Conservation (phyloP, 1,139 yeast species). For the Nakaseomyces nivariensis region DNA sequence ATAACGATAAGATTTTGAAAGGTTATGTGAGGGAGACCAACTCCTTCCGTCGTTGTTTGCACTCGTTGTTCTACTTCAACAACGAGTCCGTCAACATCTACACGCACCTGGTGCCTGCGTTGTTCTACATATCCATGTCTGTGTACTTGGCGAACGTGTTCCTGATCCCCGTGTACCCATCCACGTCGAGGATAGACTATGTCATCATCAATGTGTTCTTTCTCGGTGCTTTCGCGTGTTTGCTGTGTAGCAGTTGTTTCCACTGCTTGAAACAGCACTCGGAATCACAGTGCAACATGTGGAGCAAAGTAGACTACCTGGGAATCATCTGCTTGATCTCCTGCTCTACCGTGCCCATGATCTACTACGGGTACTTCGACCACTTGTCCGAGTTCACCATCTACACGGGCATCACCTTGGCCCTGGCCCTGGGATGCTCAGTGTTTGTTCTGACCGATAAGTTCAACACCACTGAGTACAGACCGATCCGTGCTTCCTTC, state of each 20-base stretch:
- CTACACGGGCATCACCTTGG: slow-evolving; percentile 43
- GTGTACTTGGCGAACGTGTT: slow-evolving; percentile 24
- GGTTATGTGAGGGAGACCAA: slow-evolving; percentile 68
- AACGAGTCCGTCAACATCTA: slow-evolving; percentile 79
- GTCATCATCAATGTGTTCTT: slow-evolving; percentile 37
- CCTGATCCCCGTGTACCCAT: slow-evolving; percentile 36
- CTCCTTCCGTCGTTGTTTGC: slow-evolving; percentile 42
- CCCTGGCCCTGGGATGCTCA: slow-evolving; percentile 54
- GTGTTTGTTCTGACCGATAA: slow-evolving; percentile 54
- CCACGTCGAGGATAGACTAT: slow-evolving; percentile 39
- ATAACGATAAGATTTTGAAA: slow-evolving; percentile 61
- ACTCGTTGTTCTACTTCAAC: slow-evolving; percentile 58
- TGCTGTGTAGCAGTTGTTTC: slow-evolving; percentile 66
- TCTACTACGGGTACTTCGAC: slow-evolving; percentile 60
- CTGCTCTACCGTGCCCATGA: slow-evolving; percentile 62
- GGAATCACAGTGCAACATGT: slow-evolving; percentile 38
- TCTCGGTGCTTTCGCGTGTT: slow-evolving; percentile 47
- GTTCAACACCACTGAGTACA: slow-evolving; percentile 58
- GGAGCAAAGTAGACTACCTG: slow-evolving; percentile 78
- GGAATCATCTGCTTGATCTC: slow-evolving; percentile 77
- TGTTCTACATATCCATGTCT: slow-evolving; percentile 31
- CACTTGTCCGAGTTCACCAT: slow-evolving; percentile 33
- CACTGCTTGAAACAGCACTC: slow-evolving; percentile 79
- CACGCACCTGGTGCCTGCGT: slow-evolving; percentile 66
- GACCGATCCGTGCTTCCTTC: slow-evolving; percentile 69